Evolutionary conservation across 2,329 filamentous ascomycete genomes (phyloP).

Genomic region (Penicillium sp.): DNA sequence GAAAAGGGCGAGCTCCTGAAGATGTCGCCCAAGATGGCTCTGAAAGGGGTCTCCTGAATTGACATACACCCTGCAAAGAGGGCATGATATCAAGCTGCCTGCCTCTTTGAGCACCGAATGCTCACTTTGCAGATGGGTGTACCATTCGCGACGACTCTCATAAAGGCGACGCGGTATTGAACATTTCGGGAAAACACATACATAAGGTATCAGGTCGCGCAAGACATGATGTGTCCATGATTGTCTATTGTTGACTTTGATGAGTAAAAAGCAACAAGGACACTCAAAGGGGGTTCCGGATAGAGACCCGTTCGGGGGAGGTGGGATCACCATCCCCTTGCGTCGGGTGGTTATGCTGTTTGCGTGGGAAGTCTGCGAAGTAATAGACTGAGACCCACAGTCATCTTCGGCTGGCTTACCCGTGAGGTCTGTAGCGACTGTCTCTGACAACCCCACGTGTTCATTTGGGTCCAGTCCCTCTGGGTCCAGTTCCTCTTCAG

Average conservation of each 20-base stretch:
- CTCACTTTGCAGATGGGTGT: neutral
- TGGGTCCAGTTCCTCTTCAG: slow-evolving; percentile 23
- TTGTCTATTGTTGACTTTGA: slow-evolving; percentile 21
- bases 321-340: slow-evolving; percentile 21
- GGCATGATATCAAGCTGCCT: neutral
- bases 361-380: neutral
- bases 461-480: neutral
- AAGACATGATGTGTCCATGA: slow-evolving; percentile 42
- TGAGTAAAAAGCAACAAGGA: slow-evolving; percentile 41
- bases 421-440: neutral
- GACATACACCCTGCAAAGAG: slow-evolving; percentile 4
- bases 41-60: neutral
- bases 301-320: slow-evolving; percentile 24
- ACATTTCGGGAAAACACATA: slow-evolving; percentile 32
- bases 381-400: neutral
- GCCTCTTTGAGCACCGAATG: neutral
- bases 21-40: slow-evolving; percentile 22
- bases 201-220: slow-evolving; percentile 40
- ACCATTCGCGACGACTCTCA: neutral
- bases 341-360: neutral
- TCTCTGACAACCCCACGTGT: neutral
- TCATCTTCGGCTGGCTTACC: neutral
- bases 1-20: slow-evolving; percentile 27
- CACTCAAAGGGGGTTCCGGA: slow-evolving; percentile 36
- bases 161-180: neutral